phyloP scores from a whole-genome alignment of 345 rosid species.

The Excoecaria cochinchinensis region DNA sequence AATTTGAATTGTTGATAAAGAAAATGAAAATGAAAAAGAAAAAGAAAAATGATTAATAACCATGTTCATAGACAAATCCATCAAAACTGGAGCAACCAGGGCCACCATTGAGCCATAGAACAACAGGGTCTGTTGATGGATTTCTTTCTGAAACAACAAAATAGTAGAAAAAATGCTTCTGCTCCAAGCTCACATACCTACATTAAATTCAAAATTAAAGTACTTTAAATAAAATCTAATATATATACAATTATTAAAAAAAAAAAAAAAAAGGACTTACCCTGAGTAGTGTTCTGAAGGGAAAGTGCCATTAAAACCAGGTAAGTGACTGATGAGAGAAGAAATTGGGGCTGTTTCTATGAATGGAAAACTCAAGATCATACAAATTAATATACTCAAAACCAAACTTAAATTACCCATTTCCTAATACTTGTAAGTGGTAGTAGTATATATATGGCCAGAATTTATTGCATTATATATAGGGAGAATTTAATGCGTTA shows the following conservation, averaged over 20 bases:
- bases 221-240: too few species aligned
- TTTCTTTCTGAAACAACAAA: constrained; percentile 34
- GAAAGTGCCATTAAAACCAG: constrained; percentile 37
- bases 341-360: constrained; percentile 29
- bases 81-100: constrained; percentile 49
- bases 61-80: constrained; percentile 46
- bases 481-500: too few species aligned
- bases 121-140: constrained; percentile 36
- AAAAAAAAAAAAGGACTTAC: constrained; percentile 8
- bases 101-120: constrained; percentile 49
- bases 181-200: constrained; percentile 40
- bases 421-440: too few species aligned
- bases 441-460: too few species aligned
- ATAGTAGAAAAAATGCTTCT: constrained; percentile 43
- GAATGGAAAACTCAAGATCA: too few species aligned
- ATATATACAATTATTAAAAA: not conserved
- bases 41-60: not conserved
- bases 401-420: too few species aligned
- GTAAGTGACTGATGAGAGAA: constrained; percentile 29
- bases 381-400: too few species aligned
- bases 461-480: too few species aligned
- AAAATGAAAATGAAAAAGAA: too few species aligned
- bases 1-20: not conserved
- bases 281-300: constrained; percentile 44
- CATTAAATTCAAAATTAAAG: too few species aligned